Evolutionary conservation across 495 filamentous ascomycete genomes (phyloP).

Genomic region (Daldinia decipiens): DNA sequence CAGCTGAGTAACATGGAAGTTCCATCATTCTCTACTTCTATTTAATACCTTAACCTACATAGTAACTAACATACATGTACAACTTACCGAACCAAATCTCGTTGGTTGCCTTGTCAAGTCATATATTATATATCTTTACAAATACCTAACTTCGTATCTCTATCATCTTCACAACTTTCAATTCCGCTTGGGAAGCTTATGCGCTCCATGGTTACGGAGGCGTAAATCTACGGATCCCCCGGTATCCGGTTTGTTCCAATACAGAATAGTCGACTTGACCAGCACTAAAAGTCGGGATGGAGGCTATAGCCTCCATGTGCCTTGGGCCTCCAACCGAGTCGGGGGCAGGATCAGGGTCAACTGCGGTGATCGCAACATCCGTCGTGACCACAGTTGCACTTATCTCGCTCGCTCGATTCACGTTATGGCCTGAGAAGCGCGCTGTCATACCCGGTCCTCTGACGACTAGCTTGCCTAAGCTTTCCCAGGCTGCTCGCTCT

Average conservation of each 20-base stretch:
- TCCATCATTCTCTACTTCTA: neutral
- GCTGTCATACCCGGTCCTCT: constrained; percentile 52
- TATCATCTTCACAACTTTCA: neutral
- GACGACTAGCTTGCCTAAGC: constrained; percentile 45
- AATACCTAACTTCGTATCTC: neutral
- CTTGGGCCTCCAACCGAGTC: constrained; percentile 34
- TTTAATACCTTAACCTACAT: no score
- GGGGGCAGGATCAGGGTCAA: constrained; percentile 31
- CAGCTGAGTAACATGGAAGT: constrained; percentile 3
- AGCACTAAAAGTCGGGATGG: constrained; percentile 33
- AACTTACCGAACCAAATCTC: no score
- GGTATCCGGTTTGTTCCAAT: constrained; percentile 13
- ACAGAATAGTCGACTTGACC: neutral
- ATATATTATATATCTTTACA: neutral
- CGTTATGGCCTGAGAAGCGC: constrained; percentile 50
- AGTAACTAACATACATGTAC: no score
- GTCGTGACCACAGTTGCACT: constrained; percentile 46
- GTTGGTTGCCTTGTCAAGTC: neutral
- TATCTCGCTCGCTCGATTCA: constrained; percentile 43
- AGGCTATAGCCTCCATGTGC: constrained; percentile 36
- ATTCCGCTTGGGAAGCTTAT: neutral
- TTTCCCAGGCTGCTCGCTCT: constrained; percentile 46
- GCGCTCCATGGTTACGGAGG: neutral
- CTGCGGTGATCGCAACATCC: constrained; percentile 49
- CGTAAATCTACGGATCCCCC: neutral